Evolutionary conservation across 345 rosid species (phyloP).

Genomic region (Trapa bicornis): DNA sequence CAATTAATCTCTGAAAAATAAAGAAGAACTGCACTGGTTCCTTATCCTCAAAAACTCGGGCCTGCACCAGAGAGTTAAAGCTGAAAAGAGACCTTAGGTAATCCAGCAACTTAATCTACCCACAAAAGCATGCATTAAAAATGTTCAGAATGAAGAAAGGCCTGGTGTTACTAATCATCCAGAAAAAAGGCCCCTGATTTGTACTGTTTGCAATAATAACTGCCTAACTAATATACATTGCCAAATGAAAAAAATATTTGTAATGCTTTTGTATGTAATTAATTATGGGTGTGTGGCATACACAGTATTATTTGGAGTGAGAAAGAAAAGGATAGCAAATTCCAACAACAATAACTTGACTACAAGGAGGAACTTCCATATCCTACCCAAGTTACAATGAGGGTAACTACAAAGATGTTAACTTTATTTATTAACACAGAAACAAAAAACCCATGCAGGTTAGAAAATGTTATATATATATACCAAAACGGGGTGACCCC

Average conservation of each 20-base stretch:
- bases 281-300: neutral
- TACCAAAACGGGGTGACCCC: slow-evolving; percentile 56
- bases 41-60: slow-evolving; percentile 44
- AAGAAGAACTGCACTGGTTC: slow-evolving; percentile 60
- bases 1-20: slow-evolving; percentile 38
- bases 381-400: neutral
- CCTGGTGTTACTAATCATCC: neutral
- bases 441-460: neutral
- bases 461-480: slow-evolving; percentile 13
- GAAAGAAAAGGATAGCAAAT: neutral
- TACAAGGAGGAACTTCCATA: neutral
- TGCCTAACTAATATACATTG: neutral
- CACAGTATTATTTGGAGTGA: neutral
- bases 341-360: neutral
- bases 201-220: neutral
- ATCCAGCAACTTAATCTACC: too few species aligned
- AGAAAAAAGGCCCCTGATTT: neutral
- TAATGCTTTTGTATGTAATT: neutral
- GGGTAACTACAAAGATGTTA: neutral
- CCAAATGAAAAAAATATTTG: neutral
- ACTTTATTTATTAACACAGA: neutral
- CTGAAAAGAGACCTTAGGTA: neutral
- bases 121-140: too few species aligned
- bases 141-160: neutral
- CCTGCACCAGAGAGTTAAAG: slow-evolving; percentile 27